phyloP scores from a whole-genome alignment of 371 early-diverging fungal genomes.

The Chytridium lagenaria region DNA sequence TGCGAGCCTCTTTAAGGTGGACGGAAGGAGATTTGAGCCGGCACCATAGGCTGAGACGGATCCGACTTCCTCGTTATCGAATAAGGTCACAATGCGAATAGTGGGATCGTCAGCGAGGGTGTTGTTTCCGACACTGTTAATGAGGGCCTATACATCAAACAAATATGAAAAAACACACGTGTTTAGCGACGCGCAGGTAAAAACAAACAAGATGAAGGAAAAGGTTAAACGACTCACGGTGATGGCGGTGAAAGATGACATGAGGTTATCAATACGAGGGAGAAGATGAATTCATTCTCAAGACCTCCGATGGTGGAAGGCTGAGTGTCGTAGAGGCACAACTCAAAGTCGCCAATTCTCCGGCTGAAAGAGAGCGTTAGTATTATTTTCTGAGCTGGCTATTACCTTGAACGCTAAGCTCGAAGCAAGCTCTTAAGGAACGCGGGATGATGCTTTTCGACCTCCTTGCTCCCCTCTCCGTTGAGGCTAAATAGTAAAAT shows the following conservation, averaged over 20 bases:
- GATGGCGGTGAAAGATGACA: conserved; percentile 88
- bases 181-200: too few relatives aligned
- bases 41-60: conserved; percentile 95
- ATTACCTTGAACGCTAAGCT: conserved; percentile 73
- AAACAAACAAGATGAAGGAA: not conserved
- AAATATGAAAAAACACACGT: conserved; percentile 20
- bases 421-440: conserved; percentile 76
- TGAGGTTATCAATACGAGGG: conserved; percentile 94
- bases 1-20: conserved; percentile 42
- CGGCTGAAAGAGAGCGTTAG: conserved; percentile 48
- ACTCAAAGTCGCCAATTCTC: conserved; percentile 91
- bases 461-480: conserved; percentile 24
- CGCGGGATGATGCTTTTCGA: conserved; percentile 74
- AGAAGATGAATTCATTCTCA: conserved; percentile 90
- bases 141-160: conserved; percentile 54
- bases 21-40: conserved; percentile 82
- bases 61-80: conserved; percentile 99
- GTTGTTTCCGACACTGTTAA: conserved; percentile 52
- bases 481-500: conserved; percentile 31
- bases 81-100: conserved; percentile 87
- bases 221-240: conserved; percentile 48
- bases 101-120: conserved; percentile 70
- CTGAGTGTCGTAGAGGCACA: conserved; percentile 91
- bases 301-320: conserved; percentile 83
- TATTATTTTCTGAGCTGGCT: not conserved